Evolutionary conservation across 2,329 filamentous ascomycete species (phyloP).

Genomic region (Apiospora phragmitis): DNA sequence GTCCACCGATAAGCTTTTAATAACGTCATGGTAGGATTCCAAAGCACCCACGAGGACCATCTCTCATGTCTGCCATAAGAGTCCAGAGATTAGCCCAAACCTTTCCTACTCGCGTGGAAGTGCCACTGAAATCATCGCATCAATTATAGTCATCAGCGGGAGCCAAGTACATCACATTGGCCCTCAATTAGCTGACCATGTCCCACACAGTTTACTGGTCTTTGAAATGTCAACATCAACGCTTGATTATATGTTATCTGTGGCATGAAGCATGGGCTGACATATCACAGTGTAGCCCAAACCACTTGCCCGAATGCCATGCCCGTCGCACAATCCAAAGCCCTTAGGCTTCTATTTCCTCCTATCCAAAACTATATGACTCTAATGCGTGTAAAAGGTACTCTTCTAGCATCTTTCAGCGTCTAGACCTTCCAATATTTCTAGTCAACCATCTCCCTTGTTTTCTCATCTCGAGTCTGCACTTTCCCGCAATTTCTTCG

Average conservation of each 20-base stretch:
- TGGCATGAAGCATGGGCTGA: not conserved
- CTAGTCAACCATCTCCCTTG: not conserved
- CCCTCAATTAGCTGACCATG: not conserved
- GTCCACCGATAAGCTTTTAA: not conserved
- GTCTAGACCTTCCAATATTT: not conserved
- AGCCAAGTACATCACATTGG: not conserved
- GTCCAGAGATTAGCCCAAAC: not conserved
- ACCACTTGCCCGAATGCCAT: not conserved
- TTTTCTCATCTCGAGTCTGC: not conserved
- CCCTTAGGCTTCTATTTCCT: not conserved
- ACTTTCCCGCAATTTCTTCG: not conserved
- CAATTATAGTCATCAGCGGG: not conserved
- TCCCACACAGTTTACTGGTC: no score
- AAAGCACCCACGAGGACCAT: not conserved
- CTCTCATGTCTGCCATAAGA: not conserved
- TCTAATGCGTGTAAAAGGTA: not conserved
- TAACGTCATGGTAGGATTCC: not conserved
- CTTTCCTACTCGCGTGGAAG: not conserved
- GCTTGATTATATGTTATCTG: not conserved
- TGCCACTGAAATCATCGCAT: not conserved
- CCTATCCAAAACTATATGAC: not conserved
- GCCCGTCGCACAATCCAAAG: not conserved
- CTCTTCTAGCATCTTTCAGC: not conserved
- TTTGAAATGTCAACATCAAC: not conserved
- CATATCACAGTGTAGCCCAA: not conserved